Evolutionary conservation across 495 filamentous ascomycete genomes (phyloP).

Genomic region (Aspergillus sclerotioniger): DNA sequence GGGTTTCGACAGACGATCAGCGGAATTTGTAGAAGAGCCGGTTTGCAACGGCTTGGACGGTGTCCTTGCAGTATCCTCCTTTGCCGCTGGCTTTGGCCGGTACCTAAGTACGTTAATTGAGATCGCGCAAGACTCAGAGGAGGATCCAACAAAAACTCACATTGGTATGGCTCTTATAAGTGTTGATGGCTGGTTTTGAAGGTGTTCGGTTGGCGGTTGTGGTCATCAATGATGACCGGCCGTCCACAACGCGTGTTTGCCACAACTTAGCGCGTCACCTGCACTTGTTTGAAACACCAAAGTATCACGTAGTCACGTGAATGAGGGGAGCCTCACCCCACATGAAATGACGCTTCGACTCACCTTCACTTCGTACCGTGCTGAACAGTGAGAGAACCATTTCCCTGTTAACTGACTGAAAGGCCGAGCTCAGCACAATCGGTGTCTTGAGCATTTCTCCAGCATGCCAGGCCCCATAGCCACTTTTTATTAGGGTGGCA

Average conservation of each 20-base stretch:
- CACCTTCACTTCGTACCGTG: neutral
- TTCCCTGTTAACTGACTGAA: no score
- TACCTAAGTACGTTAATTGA: constrained; percentile 35
- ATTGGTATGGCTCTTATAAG: constrained; percentile 5
- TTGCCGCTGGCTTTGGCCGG: constrained; percentile 34
- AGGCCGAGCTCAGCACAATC: no score
- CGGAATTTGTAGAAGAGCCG: constrained; percentile 46
- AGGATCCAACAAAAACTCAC: constrained; percentile 9
- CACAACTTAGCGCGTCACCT: constrained; percentile 21
- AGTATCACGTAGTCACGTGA: constrained; percentile 39
- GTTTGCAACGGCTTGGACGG: constrained; percentile 31
- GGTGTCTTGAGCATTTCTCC: no score
- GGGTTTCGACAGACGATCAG: constrained; percentile 75
- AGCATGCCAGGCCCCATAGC: no score
- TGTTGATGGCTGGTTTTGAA: neutral
- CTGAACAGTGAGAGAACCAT: neutral
- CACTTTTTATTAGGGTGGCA: neutral
- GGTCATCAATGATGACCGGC: constrained; percentile 5
- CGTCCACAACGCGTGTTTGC: constrained; percentile 27
- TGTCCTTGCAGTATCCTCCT: constrained; percentile 36
- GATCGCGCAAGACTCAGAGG: neutral
- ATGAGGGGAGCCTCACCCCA: neutral
- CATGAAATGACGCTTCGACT: neutral
- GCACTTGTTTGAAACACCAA: constrained; percentile 32
- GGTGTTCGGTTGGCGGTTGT: neutral